Conservation (phyloP, 805 yeast species). For the Wickerhamiella alocasiicola region DNA sequence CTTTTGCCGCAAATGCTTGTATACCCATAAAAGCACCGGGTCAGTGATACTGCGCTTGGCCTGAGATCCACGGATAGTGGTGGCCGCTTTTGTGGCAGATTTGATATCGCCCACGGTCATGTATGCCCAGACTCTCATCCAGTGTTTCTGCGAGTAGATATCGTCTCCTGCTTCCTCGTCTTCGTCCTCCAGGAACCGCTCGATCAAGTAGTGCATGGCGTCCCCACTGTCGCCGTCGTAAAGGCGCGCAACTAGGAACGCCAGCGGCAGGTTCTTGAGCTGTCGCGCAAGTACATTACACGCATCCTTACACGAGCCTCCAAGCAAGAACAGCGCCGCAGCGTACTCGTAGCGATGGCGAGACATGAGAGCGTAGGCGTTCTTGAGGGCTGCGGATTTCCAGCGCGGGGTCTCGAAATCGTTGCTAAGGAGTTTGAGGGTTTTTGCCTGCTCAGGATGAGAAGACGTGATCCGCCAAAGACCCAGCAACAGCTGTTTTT, state of each 20-base stretch:
- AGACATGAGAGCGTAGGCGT: constrained; percentile 81
- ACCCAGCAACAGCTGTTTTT: constrained; percentile 63
- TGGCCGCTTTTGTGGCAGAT: constrained; percentile 44
- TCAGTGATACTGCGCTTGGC: constrained; percentile 47
- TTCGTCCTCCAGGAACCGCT: constrained; percentile 6
- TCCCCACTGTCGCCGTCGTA: constrained; percentile 48
- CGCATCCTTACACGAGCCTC: constrained; percentile 62
- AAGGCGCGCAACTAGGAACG: constrained; percentile 68
- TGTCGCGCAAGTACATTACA: constrained; percentile 60
- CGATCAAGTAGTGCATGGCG: constrained; percentile 31
- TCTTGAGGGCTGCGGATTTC: constrained; percentile 80
- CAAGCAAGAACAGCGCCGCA: constrained; percentile 76
- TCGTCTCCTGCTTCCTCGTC: background rate
- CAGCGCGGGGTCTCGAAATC: constrained; percentile 68
- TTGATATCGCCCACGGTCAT: constrained; percentile 46
- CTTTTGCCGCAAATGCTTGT: constrained; percentile 45
- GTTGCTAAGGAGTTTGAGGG: constrained; percentile 61
- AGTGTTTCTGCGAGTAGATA: constrained; percentile 28
- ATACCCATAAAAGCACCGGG: constrained; percentile 64
- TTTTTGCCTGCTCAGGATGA: constrained; percentile 71
- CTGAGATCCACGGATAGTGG: constrained; percentile 1
- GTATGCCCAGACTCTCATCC: constrained; percentile 72
- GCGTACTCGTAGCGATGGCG: constrained; percentile 82
- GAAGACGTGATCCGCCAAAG: constrained; percentile 71
- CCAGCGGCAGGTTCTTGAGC: constrained; percentile 55